Base-by-base conservation (phyloP, 73 alveolate species). In the Paramecium biaurelia region DNA sequence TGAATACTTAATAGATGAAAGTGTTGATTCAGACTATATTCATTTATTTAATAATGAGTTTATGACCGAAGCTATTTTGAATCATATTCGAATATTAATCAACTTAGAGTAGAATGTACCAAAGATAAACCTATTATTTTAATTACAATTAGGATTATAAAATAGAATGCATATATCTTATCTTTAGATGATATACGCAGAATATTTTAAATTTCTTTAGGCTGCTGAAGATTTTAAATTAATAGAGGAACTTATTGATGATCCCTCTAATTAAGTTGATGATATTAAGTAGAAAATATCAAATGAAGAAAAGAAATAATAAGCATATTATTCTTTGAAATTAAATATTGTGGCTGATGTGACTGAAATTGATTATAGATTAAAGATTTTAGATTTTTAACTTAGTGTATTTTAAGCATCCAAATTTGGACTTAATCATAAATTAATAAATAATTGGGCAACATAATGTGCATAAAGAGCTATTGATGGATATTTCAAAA, bases 391-490 rank as follows among this genome's bases (percentile, higher is more conserved):
- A 26, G 87, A 74, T 34, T 74, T 37, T 32, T 14, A 74, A 74
- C 38, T 74, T 0, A 74, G 34, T 15, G 32, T 74, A 35, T 37
- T 15, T 9, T 41, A 34, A 41, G 45, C 57, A 10, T 21, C 87
- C 2, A 37, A 37, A 24, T 9, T 28, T n/a, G 37, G 32, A 74
- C n/a, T 74, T n/a, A 74, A 34, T 41, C 3, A 34, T 15, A 74
- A 74, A 74, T 41, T 37, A 74, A 74, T 74, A 74, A 74, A 34
- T 41, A 74, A 74, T 74, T 74, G 87, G 87, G 57, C 87, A 35
- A 14, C 45, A 23, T 74, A 74, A 41, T 34, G 67, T 74, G 23
- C 87, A 37, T 34, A 28, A 41, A 74, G 59, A 74, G 57, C 87
- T 15, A 37, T 74, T 74, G 67, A 74, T 37, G 87, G 67, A 24